Base-by-base conservation (phyloP, 345 rosid genomes). In the Firmiana major region DNA sequence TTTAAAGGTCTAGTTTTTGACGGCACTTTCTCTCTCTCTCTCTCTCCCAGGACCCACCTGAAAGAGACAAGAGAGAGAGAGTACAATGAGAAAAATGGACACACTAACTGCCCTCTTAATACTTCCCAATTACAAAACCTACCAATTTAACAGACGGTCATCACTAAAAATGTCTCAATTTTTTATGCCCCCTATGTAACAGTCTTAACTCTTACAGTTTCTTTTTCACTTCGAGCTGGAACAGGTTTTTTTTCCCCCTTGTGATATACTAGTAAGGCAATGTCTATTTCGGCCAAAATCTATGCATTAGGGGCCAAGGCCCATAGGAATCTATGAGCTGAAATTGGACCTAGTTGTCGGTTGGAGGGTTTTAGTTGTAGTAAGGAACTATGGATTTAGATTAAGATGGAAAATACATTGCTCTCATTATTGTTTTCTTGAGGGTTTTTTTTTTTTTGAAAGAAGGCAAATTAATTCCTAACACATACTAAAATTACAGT, bases 91-190 rank as follows among this genome's bases (percentile, higher is more conserved):
- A 2, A 34, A 60, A 74, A 74, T n/a, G 38, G 77, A 74, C 84
- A 26, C 71, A 54, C 73, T 24, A 73, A 74, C 80, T 54, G 74
- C 73, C 76, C 78, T 60, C 74, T 81, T 54, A 75, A 62, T 42
- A 51, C 15, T 71, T 54, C 31, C 46, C 46, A 70, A 59, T 77
- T 69, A 65, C 78, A 64, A 62, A 74, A 75, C 66, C 72, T 78
- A 45, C 79, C 67, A 31, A 24, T 71, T 24, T 26, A 75, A 63
- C 70, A 63, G 45, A 62, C 76, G 63, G 36, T 21, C 65, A 12
- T 22, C 22, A 57, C 34, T 42, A 40, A 57, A 22, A 73, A 73
- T 8, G 63, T 57, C 7, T 12, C 49, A 19, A 19, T n/a, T 38
- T 53, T 21, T n/a, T 67, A 57, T 55, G 63, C 38, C 49, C 43